Evolutionary conservation across 306 rosid genomes (phyloP).

Genomic region (Hylodesmum podocarpum): DNA sequence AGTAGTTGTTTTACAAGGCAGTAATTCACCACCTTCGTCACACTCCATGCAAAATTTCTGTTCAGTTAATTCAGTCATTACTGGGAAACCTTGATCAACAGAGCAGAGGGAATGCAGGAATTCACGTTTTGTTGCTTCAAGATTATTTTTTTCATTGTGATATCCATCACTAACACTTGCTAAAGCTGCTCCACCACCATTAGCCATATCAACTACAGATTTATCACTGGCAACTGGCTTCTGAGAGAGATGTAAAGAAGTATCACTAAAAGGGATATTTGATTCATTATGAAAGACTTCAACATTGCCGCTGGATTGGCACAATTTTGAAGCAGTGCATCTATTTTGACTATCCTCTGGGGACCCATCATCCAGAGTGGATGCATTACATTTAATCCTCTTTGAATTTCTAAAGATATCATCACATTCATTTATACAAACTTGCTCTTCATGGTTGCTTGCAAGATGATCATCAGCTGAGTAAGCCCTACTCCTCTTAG

Average conservation of each 20-base stretch:
- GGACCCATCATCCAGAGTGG: conserved; percentile 25
- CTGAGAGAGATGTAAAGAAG: conserved; percentile 31
- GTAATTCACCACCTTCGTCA: background rate
- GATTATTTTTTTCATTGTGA: conserved; percentile 5
- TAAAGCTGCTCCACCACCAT: conserved; percentile 27
- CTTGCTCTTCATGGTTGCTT: conserved; percentile 22
- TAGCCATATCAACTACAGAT: conserved; percentile 28
- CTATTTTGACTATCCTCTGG: conserved; percentile 29
- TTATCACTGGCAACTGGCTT: conserved; percentile 29
- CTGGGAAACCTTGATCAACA: conserved; percentile 33
- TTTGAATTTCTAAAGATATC: conserved; percentile 37
- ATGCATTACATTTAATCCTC: conserved; percentile 41
- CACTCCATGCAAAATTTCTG: background rate
- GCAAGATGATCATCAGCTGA: conserved; percentile 29
- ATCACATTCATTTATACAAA: conserved; percentile 27
- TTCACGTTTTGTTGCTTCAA: background rate
- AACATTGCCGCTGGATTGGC: conserved; percentile 18
- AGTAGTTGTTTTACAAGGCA: conserved; percentile 28
- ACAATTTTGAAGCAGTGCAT: conserved; percentile 32
- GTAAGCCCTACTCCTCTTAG: conserved; percentile 35
- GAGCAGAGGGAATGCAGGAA: conserved; percentile 42
- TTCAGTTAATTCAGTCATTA: conserved; percentile 18
- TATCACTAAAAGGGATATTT: conserved; percentile 23
- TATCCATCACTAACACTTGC: conserved; percentile 16
- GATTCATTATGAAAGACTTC: conserved; percentile 27